Percentiles rank a stretch among this genome's conserved stretches.
Evolutionary conservation across 306 rosid species (phyloP).

Genomic region (Cicer yamashitae): DNA sequence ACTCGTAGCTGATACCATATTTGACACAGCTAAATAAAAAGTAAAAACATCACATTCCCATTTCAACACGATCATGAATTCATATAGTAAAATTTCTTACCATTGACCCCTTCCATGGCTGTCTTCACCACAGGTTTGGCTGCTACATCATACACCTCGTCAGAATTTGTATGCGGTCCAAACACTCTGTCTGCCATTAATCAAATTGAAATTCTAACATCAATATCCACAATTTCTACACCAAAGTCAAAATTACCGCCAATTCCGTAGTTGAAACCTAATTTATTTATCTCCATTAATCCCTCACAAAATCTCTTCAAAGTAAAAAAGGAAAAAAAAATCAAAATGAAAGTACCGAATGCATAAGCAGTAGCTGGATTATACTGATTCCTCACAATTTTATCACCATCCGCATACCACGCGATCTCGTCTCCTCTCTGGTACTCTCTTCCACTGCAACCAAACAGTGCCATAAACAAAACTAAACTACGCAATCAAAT

Average conservation of each 20-base stretch:
- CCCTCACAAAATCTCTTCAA: conserved; percentile 11
- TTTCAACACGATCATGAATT: conserved; percentile 27
- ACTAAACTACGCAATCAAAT: conserved; percentile 48
- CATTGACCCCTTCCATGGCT: conserved; percentile 98
- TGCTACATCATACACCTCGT: conserved; percentile 92
- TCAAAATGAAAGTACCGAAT: conserved; percentile 62
- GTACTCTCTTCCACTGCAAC: conserved; percentile 90
- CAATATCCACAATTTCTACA: conserved; percentile 35
- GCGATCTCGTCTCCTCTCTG: conserved; percentile 92
- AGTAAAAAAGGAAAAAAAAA: background rate
- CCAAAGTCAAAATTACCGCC: conserved; percentile 33
- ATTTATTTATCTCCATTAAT: conserved; percentile 1
- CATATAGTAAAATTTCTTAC: conserved; percentile 52
- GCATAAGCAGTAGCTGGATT: conserved; percentile 92
- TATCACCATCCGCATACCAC: conserved; percentile 97
- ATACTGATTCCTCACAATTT: conserved; percentile 80
- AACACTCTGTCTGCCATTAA: conserved; percentile 88
- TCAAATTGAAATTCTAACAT: conserved; percentile 47
- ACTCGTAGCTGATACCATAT: background rate
- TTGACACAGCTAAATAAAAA: background rate
- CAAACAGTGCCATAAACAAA: conserved; percentile 41
- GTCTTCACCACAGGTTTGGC: conserved; percentile 92
- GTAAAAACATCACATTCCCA: conserved; percentile 24
- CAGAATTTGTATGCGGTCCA: conserved; percentile 77
- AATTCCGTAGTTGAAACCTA: conserved; percentile 19